A percentile compares a stretch with the other conserved stretches of the same genome.
Conservation (phyloP, 148 eudicot species). For the Silene latifolia region DNA sequence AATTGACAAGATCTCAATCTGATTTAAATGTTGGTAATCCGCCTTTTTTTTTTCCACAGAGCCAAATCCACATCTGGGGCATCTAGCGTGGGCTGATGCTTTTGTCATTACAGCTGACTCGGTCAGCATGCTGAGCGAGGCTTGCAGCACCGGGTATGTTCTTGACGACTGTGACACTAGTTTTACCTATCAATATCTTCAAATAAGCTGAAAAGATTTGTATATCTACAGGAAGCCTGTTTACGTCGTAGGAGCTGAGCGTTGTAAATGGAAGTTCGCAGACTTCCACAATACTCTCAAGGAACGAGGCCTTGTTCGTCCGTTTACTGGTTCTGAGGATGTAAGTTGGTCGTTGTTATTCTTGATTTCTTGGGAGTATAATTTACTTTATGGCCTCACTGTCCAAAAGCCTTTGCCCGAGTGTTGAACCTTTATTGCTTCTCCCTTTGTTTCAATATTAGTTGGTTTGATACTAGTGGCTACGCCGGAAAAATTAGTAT, state of each 20-base stretch:
- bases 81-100: slow-evolving; percentile 98
- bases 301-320: slow-evolving; percentile 83
- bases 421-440: too few species aligned
- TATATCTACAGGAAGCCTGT: slow-evolving; percentile 78
- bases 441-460: too few species aligned
- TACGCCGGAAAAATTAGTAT: too few species aligned
- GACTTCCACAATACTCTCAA: slow-evolving; percentile 77
- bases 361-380: too few species aligned
- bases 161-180: neutral
- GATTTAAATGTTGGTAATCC: neutral
- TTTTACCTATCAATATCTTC: slow-evolving; percentile 7
- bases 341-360: slow-evolving; percentile 39
- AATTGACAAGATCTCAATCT: neutral
- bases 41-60: slow-evolving; percentile 36
- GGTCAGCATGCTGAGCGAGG: slow-evolving; percentile 96
- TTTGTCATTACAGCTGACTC: slow-evolving; percentile 93
- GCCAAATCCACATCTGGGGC: slow-evolving; percentile 96
- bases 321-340: slow-evolving; percentile 94
- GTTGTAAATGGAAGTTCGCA: slow-evolving; percentile 84
- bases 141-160: slow-evolving; percentile 95
- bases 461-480: too few species aligned
- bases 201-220: slow-evolving; percentile 13
- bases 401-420: too few species aligned
- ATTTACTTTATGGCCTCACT: too few species aligned
- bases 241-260: slow-evolving; percentile 85